Evolutionary conservation across 164 flowering plant species (phyloP).

Genomic region (Akebia trifoliata): DNA sequence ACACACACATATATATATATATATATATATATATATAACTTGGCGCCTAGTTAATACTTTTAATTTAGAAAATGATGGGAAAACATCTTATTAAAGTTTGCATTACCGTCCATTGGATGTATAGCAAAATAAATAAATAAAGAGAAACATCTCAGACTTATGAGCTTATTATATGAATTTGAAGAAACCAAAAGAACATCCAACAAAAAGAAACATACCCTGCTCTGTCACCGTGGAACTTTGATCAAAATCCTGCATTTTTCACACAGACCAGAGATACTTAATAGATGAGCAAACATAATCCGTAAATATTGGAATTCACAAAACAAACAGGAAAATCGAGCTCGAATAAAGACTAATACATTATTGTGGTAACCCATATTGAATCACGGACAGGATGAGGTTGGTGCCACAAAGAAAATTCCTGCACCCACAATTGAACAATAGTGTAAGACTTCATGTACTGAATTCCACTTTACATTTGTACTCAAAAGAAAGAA

Average conservation of each 20-base stretch:
- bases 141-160: neutral
- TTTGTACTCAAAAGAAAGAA: neutral
- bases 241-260: slow-evolving; percentile 34
- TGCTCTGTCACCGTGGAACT: slow-evolving; percentile 22
- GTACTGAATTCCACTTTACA: neutral
- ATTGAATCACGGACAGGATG: slow-evolving; percentile 14
- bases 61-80: neutral
- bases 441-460: slow-evolving; percentile 1
- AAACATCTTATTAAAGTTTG: neutral
- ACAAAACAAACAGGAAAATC: neutral
- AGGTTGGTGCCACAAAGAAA: slow-evolving; percentile 5
- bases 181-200: neutral
- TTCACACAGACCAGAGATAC: slow-evolving; percentile 3
- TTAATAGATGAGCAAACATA: neutral
- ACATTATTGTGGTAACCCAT: slow-evolving; percentile 33
- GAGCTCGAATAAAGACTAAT: slow-evolving; percentile 8
- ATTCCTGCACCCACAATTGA: slow-evolving; percentile 24
- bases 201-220: slow-evolving; percentile 25
- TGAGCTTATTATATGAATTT: neutral
- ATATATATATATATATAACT: neutral
- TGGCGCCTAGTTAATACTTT: neutral
- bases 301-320: neutral
- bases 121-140: neutral
- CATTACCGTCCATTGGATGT: neutral
- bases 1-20: too few species aligned